Evolutionary conservation across 2,329 filamentous ascomycete genomes (phyloP), one percentile per base, ranked within the genome.

Genomic region (Ophiostoma fasciatum): DNA sequence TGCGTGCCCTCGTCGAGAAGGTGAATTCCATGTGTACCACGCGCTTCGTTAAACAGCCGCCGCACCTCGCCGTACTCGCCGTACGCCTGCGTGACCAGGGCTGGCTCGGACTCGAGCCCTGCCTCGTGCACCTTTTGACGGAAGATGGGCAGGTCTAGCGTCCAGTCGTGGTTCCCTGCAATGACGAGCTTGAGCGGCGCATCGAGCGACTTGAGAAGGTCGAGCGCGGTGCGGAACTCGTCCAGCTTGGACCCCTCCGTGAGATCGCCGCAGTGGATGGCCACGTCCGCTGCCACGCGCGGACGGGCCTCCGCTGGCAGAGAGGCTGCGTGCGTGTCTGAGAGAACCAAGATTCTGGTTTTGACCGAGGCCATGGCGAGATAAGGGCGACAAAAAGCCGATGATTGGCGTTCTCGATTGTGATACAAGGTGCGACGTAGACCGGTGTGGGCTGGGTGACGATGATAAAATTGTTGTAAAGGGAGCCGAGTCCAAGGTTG

Each of bases 101-200:
- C 48, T 1, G 43, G 39, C 0, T 49, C 45, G 5, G 47, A 31
- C 0, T 27, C 14, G 4, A 33, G 20, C 9, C 31, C 27, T 2
- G 44, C 33, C 4, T 46, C 36, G 5, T 22, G 33, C 2, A 41
- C 36, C 15, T 49, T 47, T 9, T 42, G 22, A 21, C 50, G 42
- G 35, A 61, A 66, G 0, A 47, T 45, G 0, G 48, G 46, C 1
- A 27, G n/a, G 33, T 55, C 49, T 2, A 65, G 51, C 0, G 52
- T 61, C 31, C 60, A 57, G 44, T 74, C 67, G 44, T 73, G 68
- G 40, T 71, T 72, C 2, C 69, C 67, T 2, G 67, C 58, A 40
- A 74, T 71, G 29, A 63, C 58, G 4, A 73, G 53, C 42, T 71
- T 72, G 7, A 72, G 51, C 0, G 63, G 61, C 2, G 67, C 64